phyloP scores from a whole-genome alignment of 1,139 yeast genomes.

The Hanseniaspora uvarum region DNA sequence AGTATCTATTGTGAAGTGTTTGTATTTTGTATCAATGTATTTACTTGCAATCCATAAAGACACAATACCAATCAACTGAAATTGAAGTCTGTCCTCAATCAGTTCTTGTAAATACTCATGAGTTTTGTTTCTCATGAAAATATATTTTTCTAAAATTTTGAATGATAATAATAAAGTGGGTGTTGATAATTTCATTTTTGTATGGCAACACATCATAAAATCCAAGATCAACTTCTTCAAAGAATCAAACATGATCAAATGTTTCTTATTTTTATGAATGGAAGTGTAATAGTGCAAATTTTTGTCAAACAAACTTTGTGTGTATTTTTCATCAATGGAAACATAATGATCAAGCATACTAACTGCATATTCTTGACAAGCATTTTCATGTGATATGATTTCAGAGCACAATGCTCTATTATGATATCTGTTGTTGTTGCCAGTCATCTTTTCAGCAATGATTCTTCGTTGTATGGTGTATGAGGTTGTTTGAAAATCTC shows the following conservation, averaged over 20 bases:
- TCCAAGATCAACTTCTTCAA: constrained; percentile 78
- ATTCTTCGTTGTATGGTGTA: too few relatives aligned
- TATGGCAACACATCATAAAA: constrained; percentile 75
- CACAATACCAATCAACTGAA: constrained; percentile 59
- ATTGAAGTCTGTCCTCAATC: constrained; percentile 33
- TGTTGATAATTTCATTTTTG: constrained; percentile 62
- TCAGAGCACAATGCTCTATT: constrained; percentile 22
- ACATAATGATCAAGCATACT: constrained; percentile 22
- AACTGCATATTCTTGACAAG: constrained; percentile 26
- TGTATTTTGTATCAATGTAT: constrained; percentile 57
- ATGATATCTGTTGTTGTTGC: background rate
- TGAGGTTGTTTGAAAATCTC: too few relatives aligned
- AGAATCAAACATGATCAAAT: constrained; percentile 9
- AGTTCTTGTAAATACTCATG: constrained; percentile 13
- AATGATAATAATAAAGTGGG: constrained; percentile 73
- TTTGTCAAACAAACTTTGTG: background rate
- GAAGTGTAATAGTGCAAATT: background rate
- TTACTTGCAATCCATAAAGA: constrained; percentile 68
- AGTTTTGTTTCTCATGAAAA: constrained; percentile 32
- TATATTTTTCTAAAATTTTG: constrained; percentile 78
- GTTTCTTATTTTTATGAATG: background rate
- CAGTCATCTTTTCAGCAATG: background rate
- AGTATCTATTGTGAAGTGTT: constrained; percentile 45
- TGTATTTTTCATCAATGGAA: constrained; percentile 16
- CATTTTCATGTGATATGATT: constrained; percentile 23